phyloP scores from a whole-genome alignment of 345 rosid genomes.

The Eucalyptus erythrocorys region DNA sequence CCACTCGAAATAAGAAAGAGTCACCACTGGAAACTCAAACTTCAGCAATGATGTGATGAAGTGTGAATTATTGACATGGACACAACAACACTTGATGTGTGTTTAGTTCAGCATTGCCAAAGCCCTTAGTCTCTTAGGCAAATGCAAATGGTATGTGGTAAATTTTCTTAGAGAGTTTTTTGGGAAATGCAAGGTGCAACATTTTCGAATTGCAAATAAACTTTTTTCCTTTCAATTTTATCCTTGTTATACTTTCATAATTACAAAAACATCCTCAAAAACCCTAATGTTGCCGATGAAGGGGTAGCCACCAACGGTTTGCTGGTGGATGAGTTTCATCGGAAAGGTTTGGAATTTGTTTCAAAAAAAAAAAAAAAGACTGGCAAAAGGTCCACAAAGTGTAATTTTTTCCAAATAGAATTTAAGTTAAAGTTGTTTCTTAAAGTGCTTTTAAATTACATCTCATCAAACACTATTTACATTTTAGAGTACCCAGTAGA shows the following conservation, averaged over 20 bases:
- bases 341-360: not conserved
- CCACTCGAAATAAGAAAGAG: not conserved
- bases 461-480: no score
- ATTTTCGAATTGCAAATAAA: no score
- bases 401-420: not conserved
- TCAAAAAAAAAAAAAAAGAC: not conserved
- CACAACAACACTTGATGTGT: not conserved
- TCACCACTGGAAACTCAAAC: not conserved
- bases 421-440: not conserved
- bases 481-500: no score
- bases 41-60: not conserved
- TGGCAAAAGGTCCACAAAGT: not conserved
- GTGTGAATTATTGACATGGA: accelerated
- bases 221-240: no score
- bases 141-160: no score
- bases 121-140: not conserved
- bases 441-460: not conserved
- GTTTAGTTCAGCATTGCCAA: not conserved
- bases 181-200: no score
- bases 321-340: not conserved
- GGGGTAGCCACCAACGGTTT: not conserved
- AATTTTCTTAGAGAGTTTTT: no score
- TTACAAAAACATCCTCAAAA: no score
- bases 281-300: no score
- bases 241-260: no score